Conservation (phyloP, 345 rosid genomes). For the Eucalyptus erythrocorys region DNA sequence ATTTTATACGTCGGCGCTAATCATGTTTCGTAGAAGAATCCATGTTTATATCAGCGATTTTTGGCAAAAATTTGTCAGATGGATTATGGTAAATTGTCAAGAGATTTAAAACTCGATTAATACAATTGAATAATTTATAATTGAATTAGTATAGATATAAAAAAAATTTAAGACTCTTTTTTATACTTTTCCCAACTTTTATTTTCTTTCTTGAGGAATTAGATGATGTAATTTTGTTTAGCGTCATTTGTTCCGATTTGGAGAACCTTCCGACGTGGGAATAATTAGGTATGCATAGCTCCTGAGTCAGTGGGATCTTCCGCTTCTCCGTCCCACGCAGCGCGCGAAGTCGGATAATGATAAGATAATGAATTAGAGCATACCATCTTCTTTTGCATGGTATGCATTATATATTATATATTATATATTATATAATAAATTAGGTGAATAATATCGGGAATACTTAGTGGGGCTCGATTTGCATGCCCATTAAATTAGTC, state of each 20-base stretch:
- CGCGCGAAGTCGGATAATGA: neutral
- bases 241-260: neutral
- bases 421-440: neutral
- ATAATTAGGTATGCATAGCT: neutral
- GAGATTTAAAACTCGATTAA: neutral
- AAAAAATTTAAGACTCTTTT: too few species aligned
- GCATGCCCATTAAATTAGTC: neutral
- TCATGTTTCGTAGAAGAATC: accelerated
- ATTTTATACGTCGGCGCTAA: accelerated
- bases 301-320: neutral
- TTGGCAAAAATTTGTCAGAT: accelerated
- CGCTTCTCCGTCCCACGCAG: neutral
- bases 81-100: accelerated
- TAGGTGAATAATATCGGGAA: neutral
- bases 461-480: neutral
- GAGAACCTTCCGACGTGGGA: neutral
- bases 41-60: accelerated
- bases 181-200: neutral
- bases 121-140: too few species aligned
- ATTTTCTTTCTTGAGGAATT: neutral
- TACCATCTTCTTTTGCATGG: neutral
- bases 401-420: too few species aligned
- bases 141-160: accelerated
- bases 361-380: neutral
- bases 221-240: neutral